phyloP scores from a whole-genome alignment of 352 stramenopile genomes.

The Bremia lactucae region DNA sequence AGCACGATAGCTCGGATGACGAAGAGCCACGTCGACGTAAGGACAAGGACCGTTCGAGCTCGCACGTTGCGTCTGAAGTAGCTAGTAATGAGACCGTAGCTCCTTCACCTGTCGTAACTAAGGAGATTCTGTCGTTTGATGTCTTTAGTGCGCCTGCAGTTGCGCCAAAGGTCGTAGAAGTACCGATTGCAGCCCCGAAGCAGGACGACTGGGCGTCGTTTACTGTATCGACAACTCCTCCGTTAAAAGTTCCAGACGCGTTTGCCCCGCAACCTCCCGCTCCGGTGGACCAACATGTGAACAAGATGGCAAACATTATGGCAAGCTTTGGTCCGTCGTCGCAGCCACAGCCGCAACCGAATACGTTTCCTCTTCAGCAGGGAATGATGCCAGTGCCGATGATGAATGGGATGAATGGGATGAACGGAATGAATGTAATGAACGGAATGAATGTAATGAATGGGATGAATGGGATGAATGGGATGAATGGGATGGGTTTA shows the following conservation, averaged over 20 bases:
- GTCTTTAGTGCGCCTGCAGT: slow-evolving; percentile 37
- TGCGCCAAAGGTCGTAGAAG: slow-evolving; percentile 12
- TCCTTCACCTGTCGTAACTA: slow-evolving; percentile 16
- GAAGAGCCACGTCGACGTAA: slow-evolving; percentile 23
- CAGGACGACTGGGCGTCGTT: slow-evolving; percentile 77
- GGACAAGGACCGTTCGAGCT: slow-evolving; percentile 9
- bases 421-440: slow-evolving; percentile 20
- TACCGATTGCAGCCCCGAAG: slow-evolving; percentile 6
- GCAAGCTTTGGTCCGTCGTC: slow-evolving; percentile 51
- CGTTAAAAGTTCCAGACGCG: slow-evolving; percentile 29
- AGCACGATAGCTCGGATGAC: slow-evolving; percentile 33
- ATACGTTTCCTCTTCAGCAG: slow-evolving; percentile 33
- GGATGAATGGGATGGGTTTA: neutral
- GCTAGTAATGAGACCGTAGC: slow-evolving; percentile 28
- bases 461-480: neutral
- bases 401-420: slow-evolving; percentile 28
- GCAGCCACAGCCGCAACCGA: slow-evolving; percentile 25
- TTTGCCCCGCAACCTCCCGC: slow-evolving; percentile 26
- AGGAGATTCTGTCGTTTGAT: slow-evolving; percentile 68
- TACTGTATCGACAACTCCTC: slow-evolving; percentile 32
- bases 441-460: neutral
- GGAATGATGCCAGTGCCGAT: slow-evolving; percentile 32
- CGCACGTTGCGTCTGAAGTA: slow-evolving; percentile 24
- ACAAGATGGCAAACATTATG: slow-evolving; percentile 84
- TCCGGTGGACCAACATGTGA: slow-evolving; percentile 44